Conservation (phyloP, 768 basidiomycete species). For the Leccinum boreale region DNA sequence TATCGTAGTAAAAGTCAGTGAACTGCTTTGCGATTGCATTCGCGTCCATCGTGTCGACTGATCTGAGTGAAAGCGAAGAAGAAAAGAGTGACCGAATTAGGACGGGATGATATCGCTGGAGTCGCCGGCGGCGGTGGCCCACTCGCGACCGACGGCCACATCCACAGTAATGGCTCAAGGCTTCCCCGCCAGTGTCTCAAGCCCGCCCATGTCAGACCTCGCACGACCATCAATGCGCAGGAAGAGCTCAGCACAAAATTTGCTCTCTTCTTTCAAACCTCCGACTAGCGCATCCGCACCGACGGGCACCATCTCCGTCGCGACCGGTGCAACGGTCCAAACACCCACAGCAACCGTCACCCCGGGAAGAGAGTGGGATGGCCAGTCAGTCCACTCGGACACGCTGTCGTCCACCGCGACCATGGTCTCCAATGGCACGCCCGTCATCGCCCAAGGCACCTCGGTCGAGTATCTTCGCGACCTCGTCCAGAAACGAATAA, state of each 20-base stretch:
- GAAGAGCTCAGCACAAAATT: conserved; percentile 83
- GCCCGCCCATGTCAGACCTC: conserved; percentile 28
- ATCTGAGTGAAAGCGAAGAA: conserved; percentile 11
- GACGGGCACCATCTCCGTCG: conserved; percentile 33
- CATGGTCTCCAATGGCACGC: conserved; percentile 34
- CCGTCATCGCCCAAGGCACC: conserved; percentile 51
- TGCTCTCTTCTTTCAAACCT: conserved; percentile 69
- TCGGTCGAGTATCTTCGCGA: conserved; percentile 78
- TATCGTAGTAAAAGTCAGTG: conserved; percentile 76
- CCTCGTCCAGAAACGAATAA: conserved; percentile 77
- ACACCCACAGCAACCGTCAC: conserved; percentile 38
- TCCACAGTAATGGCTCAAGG: conserved; percentile 9
- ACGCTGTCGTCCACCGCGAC: conserved; percentile 37
- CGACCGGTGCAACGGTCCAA: conserved; percentile 34
- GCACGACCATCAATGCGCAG: conserved; percentile 68
- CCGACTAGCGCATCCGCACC: conserved; percentile 24
- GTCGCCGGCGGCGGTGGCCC: conserved; percentile 1
- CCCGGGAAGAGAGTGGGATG: conserved; percentile 64
- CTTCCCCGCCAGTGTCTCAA: conserved; percentile 21
- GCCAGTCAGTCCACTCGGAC: conserved; percentile 60
- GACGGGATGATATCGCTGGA: conserved; percentile 1
- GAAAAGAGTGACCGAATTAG: conserved; percentile 15
- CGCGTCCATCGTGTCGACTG: conserved; percentile 63
- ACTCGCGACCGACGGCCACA: conserved; percentile 2
- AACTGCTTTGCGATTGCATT: conserved; percentile 75